A percentile compares a stretch with the other conserved stretches of the same genome.
Conservation (phyloP, 2,329 filamentous ascomycete genomes). For the Ceratocystis colombiana region DNA sequence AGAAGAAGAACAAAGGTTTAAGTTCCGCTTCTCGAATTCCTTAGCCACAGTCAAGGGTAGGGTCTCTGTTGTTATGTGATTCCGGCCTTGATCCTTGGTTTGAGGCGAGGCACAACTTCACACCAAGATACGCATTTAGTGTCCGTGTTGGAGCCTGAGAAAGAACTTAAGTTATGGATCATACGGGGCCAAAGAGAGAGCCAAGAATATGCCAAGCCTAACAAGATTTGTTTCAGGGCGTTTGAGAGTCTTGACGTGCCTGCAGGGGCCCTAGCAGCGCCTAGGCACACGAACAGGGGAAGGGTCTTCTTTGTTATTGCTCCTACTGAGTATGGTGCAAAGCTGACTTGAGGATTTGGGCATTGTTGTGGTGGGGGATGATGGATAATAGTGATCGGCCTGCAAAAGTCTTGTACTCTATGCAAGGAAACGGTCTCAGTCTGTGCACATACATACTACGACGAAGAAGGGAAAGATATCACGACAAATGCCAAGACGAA, state of each 20-base stretch:
- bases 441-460: constrained; percentile 3
- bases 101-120: background rate
- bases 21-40: no score
- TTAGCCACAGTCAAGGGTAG: no score
- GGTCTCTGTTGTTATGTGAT: no score
- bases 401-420: background rate
- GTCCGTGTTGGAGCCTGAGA: background rate
- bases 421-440: background rate
- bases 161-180: background rate
- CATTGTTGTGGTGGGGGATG: background rate
- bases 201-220: background rate
- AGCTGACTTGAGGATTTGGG: no score
- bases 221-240: constrained; percentile 22
- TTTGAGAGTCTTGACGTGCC: constrained; percentile 19
- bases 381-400: background rate
- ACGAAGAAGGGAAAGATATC: constrained; percentile 7
- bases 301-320: no score
- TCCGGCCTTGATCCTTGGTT: background rate
- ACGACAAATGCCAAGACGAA: background rate
- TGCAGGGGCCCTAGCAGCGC: background rate
- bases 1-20: no score
- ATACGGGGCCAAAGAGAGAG: constrained; percentile 8
- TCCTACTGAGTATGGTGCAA: no score
- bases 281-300: no score
- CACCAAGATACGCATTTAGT: background rate